phyloP scores from a whole-genome alignment of 345 rosid genomes.

The Hibiscus mutabilis region DNA sequence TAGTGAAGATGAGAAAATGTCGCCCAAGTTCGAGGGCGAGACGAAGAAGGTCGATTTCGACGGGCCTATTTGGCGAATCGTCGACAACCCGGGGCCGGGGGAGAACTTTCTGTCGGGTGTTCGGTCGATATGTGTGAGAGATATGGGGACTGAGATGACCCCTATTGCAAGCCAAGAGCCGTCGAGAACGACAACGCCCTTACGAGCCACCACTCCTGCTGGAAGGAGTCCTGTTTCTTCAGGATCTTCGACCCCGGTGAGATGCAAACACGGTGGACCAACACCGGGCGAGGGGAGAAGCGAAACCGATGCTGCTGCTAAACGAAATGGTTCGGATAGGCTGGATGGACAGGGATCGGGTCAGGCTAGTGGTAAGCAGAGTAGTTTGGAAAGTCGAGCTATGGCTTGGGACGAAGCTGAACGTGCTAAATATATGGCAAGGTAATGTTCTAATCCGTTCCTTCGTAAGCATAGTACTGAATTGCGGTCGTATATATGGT shows the following conservation, averaged over 20 bases:
- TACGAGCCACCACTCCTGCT: constrained; percentile 70
- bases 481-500: no score
- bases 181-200: constrained; percentile 78
- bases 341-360: constrained; percentile 10
- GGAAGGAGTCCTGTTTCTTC: constrained; percentile 73
- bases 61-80: constrained; percentile 35
- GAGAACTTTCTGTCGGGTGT: constrained; percentile 33
- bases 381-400: constrained; percentile 64
- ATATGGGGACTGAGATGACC: constrained; percentile 99
- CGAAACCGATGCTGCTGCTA: constrained; percentile 11
- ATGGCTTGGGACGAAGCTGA: constrained; percentile 93
- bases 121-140: constrained; percentile 76
- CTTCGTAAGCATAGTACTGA: no score
- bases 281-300: neutral
- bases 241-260: constrained; percentile 67
- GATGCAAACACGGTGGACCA: constrained; percentile 26
- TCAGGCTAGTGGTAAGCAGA: constrained; percentile 30
- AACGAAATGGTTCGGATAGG: constrained; percentile 10
- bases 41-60: constrained; percentile 76
- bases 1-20: constrained; percentile 28
- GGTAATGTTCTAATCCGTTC: constrained; percentile 30
- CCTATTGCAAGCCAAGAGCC: constrained; percentile 91
- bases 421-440: constrained; percentile 86
- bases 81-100: no score
- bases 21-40: constrained; percentile 34